Percentiles rank a stretch among this genome's conserved stretches.
Evolutionary conservation across 805 yeast genomes (phyloP).

Genomic region (Pichia sporocuriosa): DNA sequence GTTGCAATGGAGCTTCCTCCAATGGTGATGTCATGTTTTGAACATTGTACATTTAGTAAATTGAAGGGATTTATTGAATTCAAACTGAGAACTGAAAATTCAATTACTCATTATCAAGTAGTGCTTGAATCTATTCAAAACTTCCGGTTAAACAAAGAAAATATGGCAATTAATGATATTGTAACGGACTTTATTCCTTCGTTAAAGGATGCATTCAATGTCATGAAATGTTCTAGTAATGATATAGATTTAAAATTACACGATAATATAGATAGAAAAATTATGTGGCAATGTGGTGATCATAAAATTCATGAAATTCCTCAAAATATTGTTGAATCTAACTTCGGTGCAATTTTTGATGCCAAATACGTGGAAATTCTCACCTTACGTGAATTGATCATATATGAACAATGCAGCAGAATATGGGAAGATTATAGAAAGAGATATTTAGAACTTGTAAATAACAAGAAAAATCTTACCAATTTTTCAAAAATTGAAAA

Average conservation of each 20-base stretch:
- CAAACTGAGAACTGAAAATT: conserved; percentile 42
- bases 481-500: conserved; percentile 32
- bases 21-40: conserved; percentile 47
- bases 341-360: conserved; percentile 7
- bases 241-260: conserved; percentile 29
- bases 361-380: conserved; percentile 31
- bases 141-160: conserved; percentile 27
- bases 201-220: conserved; percentile 15
- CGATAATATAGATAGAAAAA: conserved; percentile 58
- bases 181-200: conserved; percentile 5
- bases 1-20: conserved; percentile 45
- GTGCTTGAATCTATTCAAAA: conserved; percentile 30
- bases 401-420: conserved; percentile 28
- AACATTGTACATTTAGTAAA: conserved; percentile 57
- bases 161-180: conserved; percentile 6
- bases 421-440: conserved; percentile 20
- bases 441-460: conserved; percentile 12
- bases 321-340: conserved; percentile 21
- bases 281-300: conserved; percentile 46
- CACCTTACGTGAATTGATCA: conserved; percentile 34
- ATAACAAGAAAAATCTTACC: neutral
- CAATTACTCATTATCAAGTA: conserved; percentile 39
- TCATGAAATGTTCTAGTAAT: conserved; percentile 14
- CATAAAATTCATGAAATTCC: conserved; percentile 22
- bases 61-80: conserved; percentile 61